A percentile compares a stretch with the other conserved stretches of the same genome.
Conservation (phyloP, 2,329 filamentous ascomycete genomes). For the Ceratocystis alfenasii region DNA sequence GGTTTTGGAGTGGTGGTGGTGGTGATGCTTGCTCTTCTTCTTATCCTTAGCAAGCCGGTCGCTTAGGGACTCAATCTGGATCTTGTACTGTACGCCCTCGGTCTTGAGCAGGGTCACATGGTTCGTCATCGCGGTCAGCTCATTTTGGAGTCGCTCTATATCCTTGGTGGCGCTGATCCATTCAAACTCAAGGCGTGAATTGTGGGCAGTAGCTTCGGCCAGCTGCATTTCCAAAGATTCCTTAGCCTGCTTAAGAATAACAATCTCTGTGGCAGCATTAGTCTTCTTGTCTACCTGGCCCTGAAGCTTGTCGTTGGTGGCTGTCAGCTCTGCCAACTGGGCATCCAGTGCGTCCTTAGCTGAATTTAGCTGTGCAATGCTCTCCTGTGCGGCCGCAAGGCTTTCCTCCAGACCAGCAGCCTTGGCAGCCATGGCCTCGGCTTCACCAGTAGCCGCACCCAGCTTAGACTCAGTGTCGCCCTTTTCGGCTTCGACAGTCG, state of each 20-base stretch:
- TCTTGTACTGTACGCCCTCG: conserved; percentile 20
- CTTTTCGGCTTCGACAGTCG: conserved; percentile 13
- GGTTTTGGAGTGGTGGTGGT: conserved; percentile 13
- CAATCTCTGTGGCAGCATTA: conserved; percentile 14
- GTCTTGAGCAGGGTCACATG: conserved; percentile 16
- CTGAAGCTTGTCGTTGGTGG: conserved; percentile 9
- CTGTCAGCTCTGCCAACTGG: conserved; percentile 7
- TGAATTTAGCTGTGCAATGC: conserved; percentile 12
- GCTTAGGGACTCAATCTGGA: conserved; percentile 19
- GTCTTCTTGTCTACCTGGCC: conserved; percentile 12
- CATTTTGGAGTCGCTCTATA: conserved; percentile 8
- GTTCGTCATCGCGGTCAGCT: conserved; percentile 15
- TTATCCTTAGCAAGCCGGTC: conserved; percentile 17
- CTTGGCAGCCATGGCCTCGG: conserved; percentile 13
- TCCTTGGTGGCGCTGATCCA: conserved; percentile 16
- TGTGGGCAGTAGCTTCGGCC: not conserved
- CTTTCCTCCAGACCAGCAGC: conserved; percentile 15
- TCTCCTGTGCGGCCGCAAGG: conserved; percentile 9
- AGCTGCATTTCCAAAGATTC: conserved; percentile 16
- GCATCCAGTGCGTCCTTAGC: conserved; percentile 12
- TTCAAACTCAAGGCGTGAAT: conserved; percentile 13
- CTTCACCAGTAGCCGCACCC: conserved; percentile 7
- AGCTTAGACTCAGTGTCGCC: conserved; percentile 11
- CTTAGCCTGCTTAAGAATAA: conserved; percentile 16
- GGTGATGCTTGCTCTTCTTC: conserved; percentile 14